Evolutionary conservation across 2,329 filamentous ascomycete species (phyloP).

Genomic region (Neobulgaria alba): DNA sequence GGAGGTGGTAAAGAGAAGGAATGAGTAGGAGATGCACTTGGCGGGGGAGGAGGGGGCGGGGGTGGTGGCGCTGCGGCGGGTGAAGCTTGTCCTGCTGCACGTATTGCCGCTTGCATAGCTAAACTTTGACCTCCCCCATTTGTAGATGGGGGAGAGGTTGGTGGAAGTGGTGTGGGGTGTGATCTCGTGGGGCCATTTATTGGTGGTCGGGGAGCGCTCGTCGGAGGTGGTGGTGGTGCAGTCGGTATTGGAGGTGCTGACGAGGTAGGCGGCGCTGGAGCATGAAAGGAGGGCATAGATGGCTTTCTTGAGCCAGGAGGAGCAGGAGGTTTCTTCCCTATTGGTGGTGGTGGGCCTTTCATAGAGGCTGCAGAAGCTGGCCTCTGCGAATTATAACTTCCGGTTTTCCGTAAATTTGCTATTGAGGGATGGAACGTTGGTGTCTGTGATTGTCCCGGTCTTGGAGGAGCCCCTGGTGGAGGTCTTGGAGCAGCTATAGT

Average conservation of each 20-base stretch:
- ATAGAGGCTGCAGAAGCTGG: conserved; percentile 53
- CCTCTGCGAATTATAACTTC: conserved; percentile 40
- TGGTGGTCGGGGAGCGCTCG: conserved; percentile 27
- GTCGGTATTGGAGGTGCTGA: conserved; percentile 27
- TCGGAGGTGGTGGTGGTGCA: conserved; percentile 31
- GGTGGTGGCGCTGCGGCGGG: conserved; percentile 32
- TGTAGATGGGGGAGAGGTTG: conserved; percentile 31
- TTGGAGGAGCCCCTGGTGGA: conserved; percentile 48
- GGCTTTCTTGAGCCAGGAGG: conserved; percentile 48
- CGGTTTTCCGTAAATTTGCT: conserved; percentile 52
- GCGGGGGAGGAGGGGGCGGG: conserved; percentile 35
- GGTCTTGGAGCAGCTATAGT: conserved; percentile 44
- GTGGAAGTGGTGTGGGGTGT: conserved; percentile 21
- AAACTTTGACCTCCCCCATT: conserved; percentile 29
- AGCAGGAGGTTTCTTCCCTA: conserved; percentile 67
- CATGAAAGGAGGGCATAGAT: conserved; percentile 29
- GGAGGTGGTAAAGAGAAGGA: conserved; percentile 30
- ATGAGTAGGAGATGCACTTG: conserved; percentile 16
- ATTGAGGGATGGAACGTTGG: conserved; percentile 44
- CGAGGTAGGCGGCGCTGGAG: conserved; percentile 31
- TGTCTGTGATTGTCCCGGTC: conserved; percentile 40
- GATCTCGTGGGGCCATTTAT: conserved; percentile 9
- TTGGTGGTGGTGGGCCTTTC: conserved; percentile 66
- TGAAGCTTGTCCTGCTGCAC: conserved; percentile 36
- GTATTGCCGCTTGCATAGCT: conserved; percentile 37